Conservation (phyloP, 805 yeast genomes). For the Metschnikowia gelsemii region DNA sequence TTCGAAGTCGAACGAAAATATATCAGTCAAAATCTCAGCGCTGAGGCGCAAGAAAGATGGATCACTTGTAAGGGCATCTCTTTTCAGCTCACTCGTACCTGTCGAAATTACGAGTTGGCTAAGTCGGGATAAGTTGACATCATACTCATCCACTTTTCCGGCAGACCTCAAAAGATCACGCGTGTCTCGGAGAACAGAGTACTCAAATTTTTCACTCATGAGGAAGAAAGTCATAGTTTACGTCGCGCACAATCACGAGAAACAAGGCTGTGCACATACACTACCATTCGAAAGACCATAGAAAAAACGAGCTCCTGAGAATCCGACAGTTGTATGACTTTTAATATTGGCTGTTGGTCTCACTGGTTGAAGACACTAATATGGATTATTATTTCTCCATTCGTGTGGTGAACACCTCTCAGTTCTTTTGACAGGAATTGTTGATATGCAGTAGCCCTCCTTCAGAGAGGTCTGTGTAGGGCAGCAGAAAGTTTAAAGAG, state of each 20-base stretch:
- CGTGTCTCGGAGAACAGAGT: slow-evolving; percentile 2
- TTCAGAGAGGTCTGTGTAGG: no score
- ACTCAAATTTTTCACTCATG: not conserved
- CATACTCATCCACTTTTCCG: slow-evolving; percentile 2
- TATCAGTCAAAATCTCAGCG: slow-evolving; percentile 1
- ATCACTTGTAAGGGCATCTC: slow-evolving; percentile 1
- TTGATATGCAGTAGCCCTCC: no score
- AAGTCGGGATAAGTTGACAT: slow-evolving; percentile 1
- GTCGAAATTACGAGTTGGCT: slow-evolving; percentile 4
- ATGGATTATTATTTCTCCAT: no score
- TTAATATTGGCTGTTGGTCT: no score
- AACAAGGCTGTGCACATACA: slow-evolving; percentile 1
- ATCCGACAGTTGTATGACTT: no score
- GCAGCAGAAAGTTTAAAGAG: no score
- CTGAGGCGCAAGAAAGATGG: slow-evolving; percentile 1
- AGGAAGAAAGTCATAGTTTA: not conserved
- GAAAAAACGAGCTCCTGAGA: no score
- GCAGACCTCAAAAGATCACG: slow-evolving; percentile 2
- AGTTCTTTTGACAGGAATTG: no score
- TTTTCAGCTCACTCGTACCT: not conserved
- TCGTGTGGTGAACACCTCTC: no score
- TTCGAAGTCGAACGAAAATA: not conserved
- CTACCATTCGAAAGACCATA: not conserved
- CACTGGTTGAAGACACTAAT: no score
- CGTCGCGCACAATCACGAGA: not conserved